Evolutionary conservation across 148 eudicot species (phyloP).

Genomic region (Rhododendron simsii): DNA sequence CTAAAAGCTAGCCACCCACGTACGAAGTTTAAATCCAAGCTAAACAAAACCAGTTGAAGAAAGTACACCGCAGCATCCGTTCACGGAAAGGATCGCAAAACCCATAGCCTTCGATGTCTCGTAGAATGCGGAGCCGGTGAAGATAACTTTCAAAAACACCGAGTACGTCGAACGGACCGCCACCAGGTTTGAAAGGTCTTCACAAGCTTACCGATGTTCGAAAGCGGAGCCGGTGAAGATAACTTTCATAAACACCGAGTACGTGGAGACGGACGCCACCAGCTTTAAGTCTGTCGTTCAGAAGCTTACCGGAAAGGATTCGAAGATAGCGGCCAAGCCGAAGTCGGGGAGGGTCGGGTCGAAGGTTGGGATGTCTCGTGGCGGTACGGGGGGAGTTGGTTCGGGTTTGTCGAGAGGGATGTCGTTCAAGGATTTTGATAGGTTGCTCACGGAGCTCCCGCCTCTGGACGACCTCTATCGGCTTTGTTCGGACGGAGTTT

Average conservation of each 20-base stretch:
- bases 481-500: neutral
- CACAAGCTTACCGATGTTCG: no score
- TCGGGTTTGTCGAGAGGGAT: constrained; percentile 25
- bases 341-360: neutral
- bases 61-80: neutral
- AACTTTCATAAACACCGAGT: constrained; percentile 61
- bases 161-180: no score
- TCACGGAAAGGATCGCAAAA: neutral
- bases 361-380: neutral
- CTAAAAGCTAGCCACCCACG: no score
- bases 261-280: constrained; percentile 63
- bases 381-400: neutral
- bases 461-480: constrained; percentile 36
- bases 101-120: neutral
- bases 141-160: no score
- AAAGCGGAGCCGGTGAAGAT: constrained; percentile 43
- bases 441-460: constrained; percentile 40
- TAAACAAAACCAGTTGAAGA: no score
- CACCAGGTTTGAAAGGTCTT: no score
- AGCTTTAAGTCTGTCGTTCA: constrained; percentile 85
- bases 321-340: constrained; percentile 5
- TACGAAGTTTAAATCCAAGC: no score
- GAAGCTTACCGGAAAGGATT: constrained; percentile 66
- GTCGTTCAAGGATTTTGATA: constrained; percentile 38
- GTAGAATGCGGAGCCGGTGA: no score